Conservation (phyloP, 164 flowering plant genomes). For the Tetrastigma voinierianum region DNA sequence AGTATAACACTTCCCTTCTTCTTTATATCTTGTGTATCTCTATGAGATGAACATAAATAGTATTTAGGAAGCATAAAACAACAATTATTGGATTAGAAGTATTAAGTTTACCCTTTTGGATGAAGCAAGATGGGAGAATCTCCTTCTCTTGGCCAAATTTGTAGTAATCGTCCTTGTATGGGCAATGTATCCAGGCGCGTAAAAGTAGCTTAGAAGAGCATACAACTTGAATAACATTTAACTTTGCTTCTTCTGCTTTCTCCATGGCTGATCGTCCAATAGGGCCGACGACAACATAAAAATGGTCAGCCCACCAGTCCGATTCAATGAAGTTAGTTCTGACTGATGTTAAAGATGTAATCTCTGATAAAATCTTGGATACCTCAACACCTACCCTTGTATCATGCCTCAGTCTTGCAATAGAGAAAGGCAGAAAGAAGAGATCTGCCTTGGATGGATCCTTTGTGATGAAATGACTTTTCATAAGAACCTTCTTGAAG, state of each 20-base stretch:
- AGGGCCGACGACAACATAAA: conserved; percentile 88
- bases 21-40: no score
- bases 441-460: conserved; percentile 74
- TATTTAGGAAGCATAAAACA: background rate
- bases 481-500: conserved; percentile 65
- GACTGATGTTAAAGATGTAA: conserved; percentile 55
- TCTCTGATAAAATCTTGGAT: conserved; percentile 51
- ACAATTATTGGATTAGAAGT: background rate
- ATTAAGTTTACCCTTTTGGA: conserved; percentile 44
- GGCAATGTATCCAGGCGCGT: conserved; percentile 58
- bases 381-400: conserved; percentile 59
- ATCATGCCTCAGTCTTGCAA: conserved; percentile 66
- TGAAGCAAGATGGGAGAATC: conserved; percentile 40
- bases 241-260: conserved; percentile 51
- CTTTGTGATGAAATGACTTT: conserved; percentile 73
- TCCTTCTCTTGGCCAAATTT: conserved; percentile 79
- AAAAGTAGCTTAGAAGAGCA: conserved; percentile 79
- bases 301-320: conserved; percentile 81
- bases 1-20: background rate
- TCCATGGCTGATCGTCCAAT: conserved; percentile 72
- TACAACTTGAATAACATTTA: conserved; percentile 79
- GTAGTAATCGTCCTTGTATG: conserved; percentile 84
- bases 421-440: conserved; percentile 81
- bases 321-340: conserved; percentile 66
- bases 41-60: no score